Conservation (phyloP, 257 asterid species). For the Przewalskia tangutica region DNA sequence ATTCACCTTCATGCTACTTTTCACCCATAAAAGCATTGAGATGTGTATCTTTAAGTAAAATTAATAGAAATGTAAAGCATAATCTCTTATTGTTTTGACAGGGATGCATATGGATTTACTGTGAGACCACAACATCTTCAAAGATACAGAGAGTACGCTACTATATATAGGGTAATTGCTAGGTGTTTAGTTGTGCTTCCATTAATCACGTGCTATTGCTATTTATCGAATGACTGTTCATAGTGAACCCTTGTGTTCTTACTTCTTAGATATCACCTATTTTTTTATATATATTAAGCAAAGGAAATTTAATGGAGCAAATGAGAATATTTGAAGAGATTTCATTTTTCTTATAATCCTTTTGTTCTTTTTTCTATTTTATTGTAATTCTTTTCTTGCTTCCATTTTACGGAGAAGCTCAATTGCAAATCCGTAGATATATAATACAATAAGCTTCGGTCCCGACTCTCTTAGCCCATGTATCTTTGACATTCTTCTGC, state of each 20-base stretch:
- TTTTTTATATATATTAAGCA: background rate
- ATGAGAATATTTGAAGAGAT: background rate
- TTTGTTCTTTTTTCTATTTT: background rate
- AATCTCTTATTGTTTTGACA: conserved; percentile 21
- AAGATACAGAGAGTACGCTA: conserved; percentile 60
- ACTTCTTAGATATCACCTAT: background rate
- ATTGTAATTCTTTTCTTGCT: background rate
- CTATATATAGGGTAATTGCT: conserved; percentile 64
- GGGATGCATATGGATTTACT: conserved; percentile 97
- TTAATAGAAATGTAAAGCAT: background rate
- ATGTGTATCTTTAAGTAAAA: background rate
- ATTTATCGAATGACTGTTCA: background rate
- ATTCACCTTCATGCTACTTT: too few species aligned
- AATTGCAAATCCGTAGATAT: background rate
- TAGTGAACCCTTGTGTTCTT: background rate
- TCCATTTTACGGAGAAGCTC: background rate
- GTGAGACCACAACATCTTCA: conserved; percentile 92
- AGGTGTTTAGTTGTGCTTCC: background rate
- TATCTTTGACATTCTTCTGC: background rate
- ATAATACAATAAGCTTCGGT: background rate
- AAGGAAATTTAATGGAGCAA: background rate
- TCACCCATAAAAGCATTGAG: background rate
- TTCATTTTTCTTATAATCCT: background rate
- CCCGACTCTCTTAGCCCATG: background rate
- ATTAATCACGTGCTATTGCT: background rate